phyloP scores from a whole-genome alignment of 768 basidiomycete genomes.

The Termitomyces sp. region DNA sequence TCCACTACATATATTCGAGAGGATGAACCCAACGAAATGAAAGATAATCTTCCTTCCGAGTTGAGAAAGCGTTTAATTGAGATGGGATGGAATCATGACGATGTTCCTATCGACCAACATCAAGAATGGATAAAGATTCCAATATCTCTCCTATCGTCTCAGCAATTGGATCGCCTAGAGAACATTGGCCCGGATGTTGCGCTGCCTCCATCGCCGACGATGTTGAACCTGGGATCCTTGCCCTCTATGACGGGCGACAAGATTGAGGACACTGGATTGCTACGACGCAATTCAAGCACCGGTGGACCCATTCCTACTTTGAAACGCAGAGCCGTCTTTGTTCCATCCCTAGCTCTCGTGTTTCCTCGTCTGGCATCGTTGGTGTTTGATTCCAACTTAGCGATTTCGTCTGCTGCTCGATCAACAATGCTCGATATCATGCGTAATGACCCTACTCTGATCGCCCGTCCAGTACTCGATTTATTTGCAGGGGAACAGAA shows the following conservation, averaged over 20 bases:
- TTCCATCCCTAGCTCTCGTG: conserved; percentile 48
- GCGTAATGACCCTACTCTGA: conserved; percentile 68
- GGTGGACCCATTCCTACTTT: conserved; percentile 37
- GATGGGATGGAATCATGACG: conserved; percentile 70
- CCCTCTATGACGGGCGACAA: conserved; percentile 12
- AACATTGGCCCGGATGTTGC: conserved; percentile 19
- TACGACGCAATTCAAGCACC: conserved; percentile 53
- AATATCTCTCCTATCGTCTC: conserved; percentile 55
- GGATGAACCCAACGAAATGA: conserved; percentile 44
- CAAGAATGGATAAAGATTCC: conserved; percentile 58
- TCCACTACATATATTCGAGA: conserved; percentile 50
- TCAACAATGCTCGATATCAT: conserved; percentile 57
- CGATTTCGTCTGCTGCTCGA: conserved; percentile 52
- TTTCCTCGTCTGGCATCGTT: conserved; percentile 51
- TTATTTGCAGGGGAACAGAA: conserved; percentile 45
- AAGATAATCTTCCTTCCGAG: conserved; percentile 56
- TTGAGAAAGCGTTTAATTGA: conserved; percentile 61
- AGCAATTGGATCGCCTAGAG: conserved; percentile 50
- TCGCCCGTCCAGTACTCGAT: conserved; percentile 59
- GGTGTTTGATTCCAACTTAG: conserved; percentile 46
- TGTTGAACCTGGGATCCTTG: conserved; percentile 25
- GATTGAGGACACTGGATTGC: conserved; percentile 28
- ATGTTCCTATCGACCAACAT: conserved; percentile 46
- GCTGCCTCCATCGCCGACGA: conserved; percentile 18
- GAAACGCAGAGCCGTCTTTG: conserved; percentile 64